phyloP scores from a whole-genome alignment of 2,329 filamentous ascomycete species.

The Septoria linicola region DNA sequence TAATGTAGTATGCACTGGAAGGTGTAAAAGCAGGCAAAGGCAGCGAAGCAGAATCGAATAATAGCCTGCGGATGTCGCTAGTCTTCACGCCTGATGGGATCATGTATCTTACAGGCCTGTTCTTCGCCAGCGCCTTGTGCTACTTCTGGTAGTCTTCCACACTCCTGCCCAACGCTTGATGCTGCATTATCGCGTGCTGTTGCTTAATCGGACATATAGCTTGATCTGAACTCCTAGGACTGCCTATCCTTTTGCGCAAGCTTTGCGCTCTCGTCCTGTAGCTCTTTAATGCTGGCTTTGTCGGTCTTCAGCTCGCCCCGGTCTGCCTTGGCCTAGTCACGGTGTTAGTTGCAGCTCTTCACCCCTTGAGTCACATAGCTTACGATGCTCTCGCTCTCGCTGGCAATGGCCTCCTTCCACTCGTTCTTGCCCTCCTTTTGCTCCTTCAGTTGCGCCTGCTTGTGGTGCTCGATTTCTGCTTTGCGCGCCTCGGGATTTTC shows the following conservation, averaged over 20 bases:
- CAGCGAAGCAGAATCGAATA: neutral
- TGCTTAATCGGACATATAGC: too few species aligned
- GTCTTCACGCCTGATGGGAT: neutral
- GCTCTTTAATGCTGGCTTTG: constrained; percentile 34
- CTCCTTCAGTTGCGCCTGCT: constrained; percentile 60
- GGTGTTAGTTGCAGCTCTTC: too few species aligned
- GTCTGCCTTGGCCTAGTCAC: constrained; percentile 41
- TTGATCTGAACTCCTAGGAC: too few species aligned
- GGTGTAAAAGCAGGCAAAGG: too few species aligned
- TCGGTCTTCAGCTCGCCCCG: constrained; percentile 35
- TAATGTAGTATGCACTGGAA: too few species aligned
- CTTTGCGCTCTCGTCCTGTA: constrained; percentile 40
- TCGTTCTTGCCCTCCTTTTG: constrained; percentile 62
- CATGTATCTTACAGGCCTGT: neutral
- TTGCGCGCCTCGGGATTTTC: constrained; percentile 40
- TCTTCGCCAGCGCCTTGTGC: neutral
- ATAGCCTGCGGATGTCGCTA: neutral
- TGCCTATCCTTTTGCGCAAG: constrained; percentile 31
- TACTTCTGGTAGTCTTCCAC: neutral
- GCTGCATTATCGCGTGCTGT: neutral
- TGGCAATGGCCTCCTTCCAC: constrained; percentile 76
- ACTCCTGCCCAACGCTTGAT: neutral
- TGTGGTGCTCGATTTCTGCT: constrained; percentile 51
- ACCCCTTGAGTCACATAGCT: constrained; percentile 34
- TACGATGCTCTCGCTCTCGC: constrained; percentile 75